Evolutionary conservation across 164 flowering plant species (phyloP).

Genomic region (Macadamia integrifolia): DNA sequence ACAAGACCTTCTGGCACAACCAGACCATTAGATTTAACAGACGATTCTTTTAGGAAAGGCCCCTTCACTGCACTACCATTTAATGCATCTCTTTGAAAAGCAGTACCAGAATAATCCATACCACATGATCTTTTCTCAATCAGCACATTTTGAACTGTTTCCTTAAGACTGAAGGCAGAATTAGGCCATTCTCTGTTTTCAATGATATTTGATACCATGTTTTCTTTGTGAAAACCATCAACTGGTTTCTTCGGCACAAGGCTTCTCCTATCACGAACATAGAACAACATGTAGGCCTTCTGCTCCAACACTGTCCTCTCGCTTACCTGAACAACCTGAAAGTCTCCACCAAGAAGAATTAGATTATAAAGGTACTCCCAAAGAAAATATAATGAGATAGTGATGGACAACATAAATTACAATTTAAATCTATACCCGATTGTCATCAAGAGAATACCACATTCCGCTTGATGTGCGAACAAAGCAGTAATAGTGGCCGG

Average conservation of each 20-base stretch:
- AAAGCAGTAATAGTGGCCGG: constrained; percentile 88
- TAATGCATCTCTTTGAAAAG: constrained; percentile 6
- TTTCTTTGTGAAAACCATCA: constrained; percentile 33
- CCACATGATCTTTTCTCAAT: constrained; percentile 14
- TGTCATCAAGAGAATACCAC: constrained; percentile 95
- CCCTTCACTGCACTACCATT: constrained; percentile 13
- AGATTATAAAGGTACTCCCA: not conserved
- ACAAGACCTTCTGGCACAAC: constrained; percentile 5
- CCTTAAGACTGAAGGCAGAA: constrained; percentile 16
- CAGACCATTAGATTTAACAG: constrained; percentile 11
- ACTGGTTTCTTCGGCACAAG: constrained; percentile 35
- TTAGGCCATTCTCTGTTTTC: constrained; percentile 19
- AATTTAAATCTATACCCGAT: constrained; percentile 44
- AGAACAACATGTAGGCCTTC: constrained; percentile 96
- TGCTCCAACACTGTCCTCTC: constrained; percentile 73
- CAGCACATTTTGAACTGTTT: constrained; percentile 20
- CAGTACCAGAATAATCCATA: constrained; percentile 15
- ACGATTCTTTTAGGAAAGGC: constrained; percentile 13
- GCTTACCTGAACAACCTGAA: constrained; percentile 72
- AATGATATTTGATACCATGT: constrained; percentile 14
- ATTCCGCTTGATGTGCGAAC: constrained; percentile 90
- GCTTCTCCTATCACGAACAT: constrained; percentile 63
- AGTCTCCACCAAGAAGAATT: not conserved
- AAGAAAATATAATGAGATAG: not conserved
- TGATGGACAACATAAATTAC: not conserved